phyloP scores from a whole-genome alignment of 441 rosid genomes.

The Adansonia grandidieri region DNA sequence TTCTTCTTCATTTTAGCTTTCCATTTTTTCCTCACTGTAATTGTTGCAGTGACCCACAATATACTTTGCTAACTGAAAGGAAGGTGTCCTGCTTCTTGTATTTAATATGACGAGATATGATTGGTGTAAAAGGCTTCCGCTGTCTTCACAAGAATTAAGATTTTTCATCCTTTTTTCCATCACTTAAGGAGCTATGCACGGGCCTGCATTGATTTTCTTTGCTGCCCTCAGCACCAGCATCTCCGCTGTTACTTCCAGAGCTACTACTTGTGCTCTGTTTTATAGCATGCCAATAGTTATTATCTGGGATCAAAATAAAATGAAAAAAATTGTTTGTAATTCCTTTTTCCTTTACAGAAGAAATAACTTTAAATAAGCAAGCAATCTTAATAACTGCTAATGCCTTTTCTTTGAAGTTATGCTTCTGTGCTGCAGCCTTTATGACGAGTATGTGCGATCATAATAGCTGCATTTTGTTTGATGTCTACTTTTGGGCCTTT shows the following conservation, averaged over 20 bases:
- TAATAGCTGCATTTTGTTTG: neutral
- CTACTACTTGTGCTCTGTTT: neutral
- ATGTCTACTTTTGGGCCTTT: neutral
- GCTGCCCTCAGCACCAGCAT: neutral
- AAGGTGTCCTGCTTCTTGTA: neutral
- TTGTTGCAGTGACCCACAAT: neutral
- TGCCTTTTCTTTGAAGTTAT: constrained; percentile 1
- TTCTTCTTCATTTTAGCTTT: neutral
- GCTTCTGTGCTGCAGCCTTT: constrained; percentile 2
- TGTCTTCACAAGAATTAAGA: neutral
- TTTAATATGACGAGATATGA: neutral
- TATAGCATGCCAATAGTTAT: neutral
- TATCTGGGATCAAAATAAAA: neutral
- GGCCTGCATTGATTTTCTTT: constrained; percentile 6
- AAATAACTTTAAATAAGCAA: neutral
- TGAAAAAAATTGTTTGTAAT: neutral
- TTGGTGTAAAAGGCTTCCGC: neutral
- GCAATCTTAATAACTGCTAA: neutral
- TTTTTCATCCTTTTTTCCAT: neutral
- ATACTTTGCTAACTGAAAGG: neutral
- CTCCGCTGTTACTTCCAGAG: neutral
- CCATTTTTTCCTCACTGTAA: neutral
- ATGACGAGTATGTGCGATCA: neutral
- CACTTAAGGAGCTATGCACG: neutral
- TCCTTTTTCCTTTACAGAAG: neutral